Base-by-base conservation (phyloP, 768 basidiomycete genomes). In the Mycena galericulata region DNA sequence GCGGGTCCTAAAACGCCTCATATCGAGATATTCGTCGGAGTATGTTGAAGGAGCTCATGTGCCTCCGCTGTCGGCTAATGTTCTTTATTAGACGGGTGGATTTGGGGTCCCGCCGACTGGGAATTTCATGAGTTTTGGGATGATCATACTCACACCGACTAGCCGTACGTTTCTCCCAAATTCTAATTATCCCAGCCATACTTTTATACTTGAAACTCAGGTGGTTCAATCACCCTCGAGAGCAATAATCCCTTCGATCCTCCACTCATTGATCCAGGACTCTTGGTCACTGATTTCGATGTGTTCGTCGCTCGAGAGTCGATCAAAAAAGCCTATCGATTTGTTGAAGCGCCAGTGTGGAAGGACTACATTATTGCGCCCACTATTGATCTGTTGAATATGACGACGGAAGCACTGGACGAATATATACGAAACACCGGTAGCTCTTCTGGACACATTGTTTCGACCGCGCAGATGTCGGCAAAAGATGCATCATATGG, bases 401-500 rank as follows among this genome's bases (percentile, higher is more conserved):
- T 57, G 45, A 65, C 63, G 20, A 77, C 80, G 60, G 75, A 46
- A 2, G 73, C 66, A 24, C 34, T 79, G n/a, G 72, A 74, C 45
- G 71, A 30, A 4, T 77, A 65, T 46, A 71, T 78, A 32, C 69
- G 77, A 4, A 63, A 73, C 30, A 72, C 59, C 24, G 67, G 65
- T 1, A 59, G 60, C 17, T 74, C 77, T 9, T 58, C 74, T n/a
- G 70, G 56, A 40, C 82, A 83, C 68, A 73, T 76, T 10, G 74
- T 75, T 7, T 73, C 76, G 0, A 79, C 75, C 17, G 76, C 75
- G 18, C 64, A 57, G 17, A 82, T 82, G 79, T 74, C 78, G 1
- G 57, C 77, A 0, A 53, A 50, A 26, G 63, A 65, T 29, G 78
- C 79, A 14, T 30, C 40, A 2, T 72, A 62, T 36, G 81, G 80